A percentile compares a stretch with the other conserved stretches of the same genome.
phyloP scores from a whole-genome alignment of 208 protist species.

The Acanthamoeba quina region DNA sequence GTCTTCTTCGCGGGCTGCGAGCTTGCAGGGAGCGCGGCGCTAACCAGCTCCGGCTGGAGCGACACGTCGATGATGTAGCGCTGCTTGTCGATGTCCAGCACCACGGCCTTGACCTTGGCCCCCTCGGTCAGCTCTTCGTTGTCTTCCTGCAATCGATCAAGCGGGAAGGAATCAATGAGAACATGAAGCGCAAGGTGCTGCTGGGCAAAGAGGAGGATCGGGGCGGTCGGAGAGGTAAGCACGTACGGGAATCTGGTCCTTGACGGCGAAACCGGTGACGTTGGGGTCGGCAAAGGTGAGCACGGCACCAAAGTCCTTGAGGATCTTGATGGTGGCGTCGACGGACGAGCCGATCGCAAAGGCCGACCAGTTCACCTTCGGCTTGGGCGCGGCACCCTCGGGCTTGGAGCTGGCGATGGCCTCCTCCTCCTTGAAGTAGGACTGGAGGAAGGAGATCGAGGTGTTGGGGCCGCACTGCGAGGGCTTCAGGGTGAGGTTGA shows the following conservation, averaged over 20 bases:
- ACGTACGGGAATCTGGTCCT: slow-evolving; percentile 60
- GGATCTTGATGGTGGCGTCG: slow-evolving; percentile 62
- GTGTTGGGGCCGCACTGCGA: slow-evolving; percentile 68
- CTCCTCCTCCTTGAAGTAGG: slow-evolving; percentile 72
- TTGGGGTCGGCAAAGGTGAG: slow-evolving; percentile 22
- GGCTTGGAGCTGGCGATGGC: slow-evolving; percentile 43
- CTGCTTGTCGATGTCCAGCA: slow-evolving; percentile 74
- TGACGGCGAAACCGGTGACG: slow-evolving; percentile 72
- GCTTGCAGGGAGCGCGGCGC: slow-evolving; percentile 22
- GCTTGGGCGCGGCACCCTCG: slow-evolving; percentile 59
- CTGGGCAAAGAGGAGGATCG: neutral
- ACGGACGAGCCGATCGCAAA: slow-evolving; percentile 52
- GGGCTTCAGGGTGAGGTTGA: slow-evolving; percentile 66
- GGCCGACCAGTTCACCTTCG: slow-evolving; percentile 54
- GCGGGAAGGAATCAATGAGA: neutral
- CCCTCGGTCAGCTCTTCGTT: slow-evolving; percentile 66
- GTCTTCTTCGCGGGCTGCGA: slow-evolving; percentile 8
- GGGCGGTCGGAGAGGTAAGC: neutral
- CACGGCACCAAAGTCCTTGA: slow-evolving; percentile 75
- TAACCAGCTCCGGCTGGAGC: slow-evolving; percentile 64
- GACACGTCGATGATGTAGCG: slow-evolving; percentile 66
- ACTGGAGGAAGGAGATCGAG: slow-evolving; percentile 68
- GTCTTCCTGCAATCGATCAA: slow-evolving; percentile 5
- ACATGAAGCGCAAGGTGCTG: neutral
- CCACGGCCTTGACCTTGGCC: slow-evolving; percentile 25